These are phyloP conservation scores for Psilocybe azurescens DNA, from an alignment of 768 basidiomycete species.

Conservation along the genomic window DNA sequence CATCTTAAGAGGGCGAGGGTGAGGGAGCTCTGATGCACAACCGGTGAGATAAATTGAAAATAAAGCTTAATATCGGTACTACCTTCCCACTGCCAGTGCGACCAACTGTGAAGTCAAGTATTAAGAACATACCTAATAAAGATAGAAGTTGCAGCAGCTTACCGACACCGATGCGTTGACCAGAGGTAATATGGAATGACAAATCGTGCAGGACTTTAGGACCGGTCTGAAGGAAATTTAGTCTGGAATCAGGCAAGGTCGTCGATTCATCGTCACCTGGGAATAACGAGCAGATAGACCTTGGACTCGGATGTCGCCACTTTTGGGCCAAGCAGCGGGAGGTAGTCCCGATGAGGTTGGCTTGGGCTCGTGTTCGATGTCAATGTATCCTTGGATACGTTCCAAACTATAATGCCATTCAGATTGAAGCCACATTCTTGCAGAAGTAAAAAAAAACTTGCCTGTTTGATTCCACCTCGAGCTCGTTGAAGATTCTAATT, in stretches of 20 bases:
- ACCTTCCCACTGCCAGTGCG: conserved; percentile 26
- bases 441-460: conserved; percentile 5
- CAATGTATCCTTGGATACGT: conserved; percentile 69
- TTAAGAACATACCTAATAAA: not conserved
- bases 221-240: conserved; percentile 29
- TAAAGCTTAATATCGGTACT: not conserved
- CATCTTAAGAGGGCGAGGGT: conserved; percentile 60
- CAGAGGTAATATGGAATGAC: conserved; percentile 57
- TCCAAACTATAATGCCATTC: not conserved
- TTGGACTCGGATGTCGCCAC: conserved; percentile 54
- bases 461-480: conserved; percentile 45
- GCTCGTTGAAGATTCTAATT: conserved; percentile 45
- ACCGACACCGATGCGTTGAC: conserved; percentile 60
- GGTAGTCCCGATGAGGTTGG: conserved; percentile 44
- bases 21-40: conserved; percentile 48
- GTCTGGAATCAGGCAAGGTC: too few relatives aligned
- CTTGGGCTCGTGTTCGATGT: conserved; percentile 62
- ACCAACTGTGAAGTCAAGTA: conserved; percentile 13
- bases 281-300: conserved; percentile 58
- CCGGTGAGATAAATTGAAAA: not conserved
- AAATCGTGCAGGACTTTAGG: conserved; percentile 53
- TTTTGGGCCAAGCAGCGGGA: conserved; percentile 65
- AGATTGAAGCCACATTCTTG: too few relatives aligned
- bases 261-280: conserved; percentile 13
- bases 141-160: not conserved